phyloP scores from a whole-genome alignment of 345 rosid species.

The Heritiera fomes region DNA sequence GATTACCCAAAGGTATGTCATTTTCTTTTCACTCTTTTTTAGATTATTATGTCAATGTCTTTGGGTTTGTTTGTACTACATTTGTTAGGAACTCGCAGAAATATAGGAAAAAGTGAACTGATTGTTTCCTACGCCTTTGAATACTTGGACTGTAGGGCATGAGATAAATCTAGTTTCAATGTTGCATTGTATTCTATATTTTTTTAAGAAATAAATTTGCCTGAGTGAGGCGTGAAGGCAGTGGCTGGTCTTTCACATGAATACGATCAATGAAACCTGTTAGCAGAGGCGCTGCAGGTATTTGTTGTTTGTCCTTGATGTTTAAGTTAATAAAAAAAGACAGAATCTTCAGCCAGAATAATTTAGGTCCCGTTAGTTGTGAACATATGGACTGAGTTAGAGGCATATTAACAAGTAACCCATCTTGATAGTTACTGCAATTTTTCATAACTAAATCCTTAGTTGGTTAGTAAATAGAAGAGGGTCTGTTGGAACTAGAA shows the following conservation, averaged over 20 bases:
- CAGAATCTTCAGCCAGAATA: not conserved
- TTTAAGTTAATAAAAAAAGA: not conserved
- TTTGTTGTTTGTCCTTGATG: not conserved
- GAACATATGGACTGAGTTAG: not conserved
- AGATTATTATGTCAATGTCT: not conserved
- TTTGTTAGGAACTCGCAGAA: not conserved
- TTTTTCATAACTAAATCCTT: not conserved
- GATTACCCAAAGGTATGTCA: slow-evolving; percentile 8
- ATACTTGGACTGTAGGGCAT: too few relatives aligned
- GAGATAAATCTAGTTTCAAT: not conserved
- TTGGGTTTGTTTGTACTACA: not conserved
- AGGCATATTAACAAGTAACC: not conserved
- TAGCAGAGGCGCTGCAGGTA: slow-evolving; percentile 20
- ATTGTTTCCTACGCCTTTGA: not conserved
- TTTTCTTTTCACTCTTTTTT: not conserved
- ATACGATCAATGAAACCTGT: slow-evolving; percentile 10
- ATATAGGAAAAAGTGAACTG: not conserved
- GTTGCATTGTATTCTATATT: not conserved
- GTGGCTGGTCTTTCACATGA: not conserved
- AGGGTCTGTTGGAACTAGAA: not conserved
- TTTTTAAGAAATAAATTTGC: not conserved
- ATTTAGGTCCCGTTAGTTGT: not conserved
- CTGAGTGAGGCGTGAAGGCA: not conserved
- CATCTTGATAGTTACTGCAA: not conserved
- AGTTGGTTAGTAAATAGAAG: not conserved